Base-by-base conservation (phyloP, 2,329 filamentous ascomycete species). In the Epichloe sibirici region DNA sequence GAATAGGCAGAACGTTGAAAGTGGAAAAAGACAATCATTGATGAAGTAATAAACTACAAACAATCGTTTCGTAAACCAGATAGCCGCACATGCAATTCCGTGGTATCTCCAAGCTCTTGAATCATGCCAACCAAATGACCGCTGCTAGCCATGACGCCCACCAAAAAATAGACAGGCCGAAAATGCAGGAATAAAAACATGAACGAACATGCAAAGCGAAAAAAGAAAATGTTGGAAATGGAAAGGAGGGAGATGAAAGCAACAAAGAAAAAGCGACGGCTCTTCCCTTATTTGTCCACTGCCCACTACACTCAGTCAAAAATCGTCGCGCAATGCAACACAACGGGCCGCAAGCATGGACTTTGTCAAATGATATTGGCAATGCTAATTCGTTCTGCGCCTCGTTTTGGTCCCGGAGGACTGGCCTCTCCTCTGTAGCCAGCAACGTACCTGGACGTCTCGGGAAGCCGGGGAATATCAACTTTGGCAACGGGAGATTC, bases 321-420 rank as follows among this genome's bases (percentile, higher is more conserved):
- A 31, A 45, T 45, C 31, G 23, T 23, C 21, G 34, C 46, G 7
- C 35, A 43, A 17, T 37, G 11, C 8, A 34, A 11, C 17, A 7
- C 8, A 28, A 17, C 9, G 8, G 3, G 28, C 28, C 28, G 28
- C 28, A 31, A 31, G 28, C 28, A 38, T 25, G 46, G 2, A n/a
- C n/a, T 34, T 12, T 34, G 28, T 62, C 57, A 74, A 34, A 74
- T 74, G n/a, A 74, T 74, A 47, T 74, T 59, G 5, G 57, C 57
- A 42, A 59, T 59, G 40, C 66, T 64, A 44, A 68, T 66, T 1
- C 67, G 63, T 49, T 69, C 65, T 35, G 65, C 62, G 34, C 61
- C 57, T 40, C 61, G 58, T 44, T 57, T 61, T 8, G 53, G 49
- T 6, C 59, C 57, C 11, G 68, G 63, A 48, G 59, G 58, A 43